Conservation (phyloP, 129 eudicot species). For the Glebionis coronaria region DNA sequence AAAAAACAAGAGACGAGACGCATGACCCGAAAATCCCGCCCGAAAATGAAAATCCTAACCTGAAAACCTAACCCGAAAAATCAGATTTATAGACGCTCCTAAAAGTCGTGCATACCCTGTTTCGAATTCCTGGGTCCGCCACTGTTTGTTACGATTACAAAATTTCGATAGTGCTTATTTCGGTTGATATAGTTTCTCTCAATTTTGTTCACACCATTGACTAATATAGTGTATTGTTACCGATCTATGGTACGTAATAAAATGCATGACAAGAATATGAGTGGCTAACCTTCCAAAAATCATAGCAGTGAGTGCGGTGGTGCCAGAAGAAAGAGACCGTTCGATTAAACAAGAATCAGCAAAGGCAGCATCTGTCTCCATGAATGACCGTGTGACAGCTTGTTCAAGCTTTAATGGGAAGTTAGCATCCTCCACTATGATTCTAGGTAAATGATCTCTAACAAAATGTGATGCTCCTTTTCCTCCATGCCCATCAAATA, state of each 20-base stretch:
- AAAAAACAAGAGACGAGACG: too few species aligned
- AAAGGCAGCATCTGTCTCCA: slow-evolving; percentile 65
- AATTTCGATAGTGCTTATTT: too few species aligned
- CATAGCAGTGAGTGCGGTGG: slow-evolving; percentile 87
- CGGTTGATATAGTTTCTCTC: too few species aligned
- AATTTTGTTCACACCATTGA: too few species aligned
- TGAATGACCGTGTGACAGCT: slow-evolving; percentile 63
- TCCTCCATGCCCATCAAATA: slow-evolving; percentile 94
- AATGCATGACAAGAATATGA: background rate
- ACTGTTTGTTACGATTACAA: too few species aligned
- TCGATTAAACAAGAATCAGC: slow-evolving; percentile 57
- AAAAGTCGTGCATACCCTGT: too few species aligned
- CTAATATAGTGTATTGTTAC: too few species aligned
- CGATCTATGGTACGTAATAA: background rate
- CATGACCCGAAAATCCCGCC: too few species aligned
- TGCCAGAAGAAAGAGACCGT: slow-evolving; percentile 76
- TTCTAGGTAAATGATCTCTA: slow-evolving; percentile 67
- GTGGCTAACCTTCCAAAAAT: slow-evolving; percentile 67
- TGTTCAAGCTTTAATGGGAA: slow-evolving; percentile 76
- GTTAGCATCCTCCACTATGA: slow-evolving; percentile 75
- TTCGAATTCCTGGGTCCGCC: too few species aligned
- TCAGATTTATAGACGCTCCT: too few species aligned
- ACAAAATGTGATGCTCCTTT: slow-evolving; percentile 76
- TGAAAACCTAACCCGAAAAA: too few species aligned
- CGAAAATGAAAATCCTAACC: too few species aligned